A percentile compares a stretch with the other conserved stretches of the same genome.
Evolutionary conservation across 139 green algal species (phyloP).

Genomic region (Chlorella vulgaris): DNA sequence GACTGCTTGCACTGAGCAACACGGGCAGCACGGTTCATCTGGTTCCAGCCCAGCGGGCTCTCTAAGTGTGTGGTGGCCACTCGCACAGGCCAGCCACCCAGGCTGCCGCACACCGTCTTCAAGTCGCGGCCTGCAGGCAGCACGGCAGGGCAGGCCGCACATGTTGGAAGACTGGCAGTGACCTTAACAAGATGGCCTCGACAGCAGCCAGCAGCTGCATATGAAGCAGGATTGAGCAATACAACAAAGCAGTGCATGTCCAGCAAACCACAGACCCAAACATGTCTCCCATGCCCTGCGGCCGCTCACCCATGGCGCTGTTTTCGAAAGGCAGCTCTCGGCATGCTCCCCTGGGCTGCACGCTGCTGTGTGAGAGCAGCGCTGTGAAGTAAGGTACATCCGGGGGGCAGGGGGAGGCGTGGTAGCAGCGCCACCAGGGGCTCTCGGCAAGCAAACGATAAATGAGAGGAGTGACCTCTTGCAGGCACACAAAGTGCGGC

Average conservation of each 20-base stretch:
- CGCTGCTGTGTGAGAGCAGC: slow-evolving; percentile 45
- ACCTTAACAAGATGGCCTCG: not conserved
- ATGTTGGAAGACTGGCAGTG: too few species aligned
- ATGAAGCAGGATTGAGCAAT: too few species aligned
- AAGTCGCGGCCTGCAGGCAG: slow-evolving; percentile 37
- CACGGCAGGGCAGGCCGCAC: not conserved
- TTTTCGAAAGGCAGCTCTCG: slow-evolving; percentile 45
- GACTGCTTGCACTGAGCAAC: slow-evolving; percentile 42
- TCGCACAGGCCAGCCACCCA: slow-evolving; percentile 29
- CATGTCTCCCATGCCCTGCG: too few species aligned
- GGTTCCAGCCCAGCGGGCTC: slow-evolving; percentile 44
- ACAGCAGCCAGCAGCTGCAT: not conserved
- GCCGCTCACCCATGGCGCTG: slow-evolving; percentile 46
- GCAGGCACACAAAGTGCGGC: slow-evolving; percentile 62
- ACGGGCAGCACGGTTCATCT: slow-evolving; percentile 37
- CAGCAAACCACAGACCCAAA: too few species aligned
- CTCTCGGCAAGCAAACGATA: slow-evolving; percentile 21
- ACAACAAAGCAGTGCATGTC: too few species aligned
- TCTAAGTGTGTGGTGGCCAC: slow-evolving; percentile 68
- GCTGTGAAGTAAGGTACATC: slow-evolving; percentile 65
- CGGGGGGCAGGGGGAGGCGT: slow-evolving; percentile 2
- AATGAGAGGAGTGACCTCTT: slow-evolving; percentile 69
- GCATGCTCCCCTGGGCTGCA: not conserved
- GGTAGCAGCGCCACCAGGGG: slow-evolving; percentile 57
- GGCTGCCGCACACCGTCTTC: slow-evolving; percentile 6